Base-by-base conservation (phyloP, 2,329 filamentous ascomycete species). In the Ceratocystis smalleyi region DNA sequence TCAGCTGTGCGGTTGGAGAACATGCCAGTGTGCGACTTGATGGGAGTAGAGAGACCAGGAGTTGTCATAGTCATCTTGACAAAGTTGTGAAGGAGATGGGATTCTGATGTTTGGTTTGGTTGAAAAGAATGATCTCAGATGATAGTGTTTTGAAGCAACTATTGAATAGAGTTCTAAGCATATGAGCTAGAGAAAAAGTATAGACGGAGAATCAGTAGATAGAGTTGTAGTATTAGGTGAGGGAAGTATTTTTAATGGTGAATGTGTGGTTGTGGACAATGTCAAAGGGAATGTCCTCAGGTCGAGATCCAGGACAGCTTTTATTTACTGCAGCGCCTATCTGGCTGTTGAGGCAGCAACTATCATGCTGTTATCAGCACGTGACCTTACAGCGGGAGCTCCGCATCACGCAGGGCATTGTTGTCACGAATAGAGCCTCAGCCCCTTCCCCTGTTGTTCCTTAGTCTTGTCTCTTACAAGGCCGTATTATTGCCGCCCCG, bases 1-100 rank as follows among this genome's bases (percentile, higher is more conserved):
- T 92, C 91, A 75, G 91, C 94, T 74, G 91, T 94, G 74, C 91
- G 91, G 70, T 89, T 84, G 70, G 87, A 91, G 79, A 97, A 96
- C 71, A 96, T 83, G 67, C 91, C 90, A 77, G 88, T 85, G 76
- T 96, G 92, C 81, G 89, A 94, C 82, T 96, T 97, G 74, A 94
- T 81, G 67, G 94, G 94, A 67, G 94, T 97, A 71, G 90, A 88
- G 76, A 96, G 84, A 73, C 83, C 78, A 75, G 86, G 75, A 67
- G 77, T 88, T 74, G 92, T 90, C 92, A 97, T 97, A 74, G 54
- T 57, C 54, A 57, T 57, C 15, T n/a, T 24, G 54, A 35, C 54
- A n/a, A 35, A n/a, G 35, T 40, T 57, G 3, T 30, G 8, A 32
- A 32, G 12, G 3, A 24, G 24, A n/a, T 5, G 6, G 27, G 6